Percentiles rank a stretch among this genome's conserved stretches.
Evolutionary conservation across 495 filamentous ascomycete species (phyloP).

Genomic region (Xylaria sp.): DNA sequence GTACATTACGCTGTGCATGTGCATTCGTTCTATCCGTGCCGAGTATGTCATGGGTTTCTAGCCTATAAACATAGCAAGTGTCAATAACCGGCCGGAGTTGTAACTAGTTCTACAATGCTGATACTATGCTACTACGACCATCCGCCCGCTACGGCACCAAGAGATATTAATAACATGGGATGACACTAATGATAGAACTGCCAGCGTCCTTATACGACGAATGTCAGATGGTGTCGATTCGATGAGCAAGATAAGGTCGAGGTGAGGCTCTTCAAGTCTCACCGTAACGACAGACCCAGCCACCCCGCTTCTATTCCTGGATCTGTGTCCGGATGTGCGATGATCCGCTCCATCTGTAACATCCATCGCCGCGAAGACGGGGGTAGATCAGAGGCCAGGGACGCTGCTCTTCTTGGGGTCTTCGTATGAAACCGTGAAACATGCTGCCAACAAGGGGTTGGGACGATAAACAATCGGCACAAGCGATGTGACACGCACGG

Average conservation of each 20-base stretch:
- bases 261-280: conserved; percentile 20
- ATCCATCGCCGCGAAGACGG: conserved; percentile 16
- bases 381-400: neutral
- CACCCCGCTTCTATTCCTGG: conserved; percentile 21
- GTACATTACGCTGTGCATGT: neutral
- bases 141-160: neutral
- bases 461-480: conserved; percentile 17
- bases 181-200: neutral
- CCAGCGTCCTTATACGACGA: neutral
- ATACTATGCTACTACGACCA: neutral
- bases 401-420: neutral
- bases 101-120: neutral
- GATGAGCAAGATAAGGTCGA: neutral
- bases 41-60: neutral
- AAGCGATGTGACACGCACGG: conserved; percentile 22
- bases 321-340: conserved; percentile 23
- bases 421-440: conserved; percentile 23
- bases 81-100: too few species aligned
- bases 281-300: conserved; percentile 6
- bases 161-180: conserved; percentile 8
- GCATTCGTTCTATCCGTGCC: neutral
- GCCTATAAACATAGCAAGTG: neutral
- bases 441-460: conserved; percentile 8
- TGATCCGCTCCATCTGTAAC: conserved; percentile 19
- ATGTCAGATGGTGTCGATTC: conserved; percentile 1